phyloP scores from a whole-genome alignment of 1,139 yeast genomes.

The Casaregolazyma lundiana region DNA sequence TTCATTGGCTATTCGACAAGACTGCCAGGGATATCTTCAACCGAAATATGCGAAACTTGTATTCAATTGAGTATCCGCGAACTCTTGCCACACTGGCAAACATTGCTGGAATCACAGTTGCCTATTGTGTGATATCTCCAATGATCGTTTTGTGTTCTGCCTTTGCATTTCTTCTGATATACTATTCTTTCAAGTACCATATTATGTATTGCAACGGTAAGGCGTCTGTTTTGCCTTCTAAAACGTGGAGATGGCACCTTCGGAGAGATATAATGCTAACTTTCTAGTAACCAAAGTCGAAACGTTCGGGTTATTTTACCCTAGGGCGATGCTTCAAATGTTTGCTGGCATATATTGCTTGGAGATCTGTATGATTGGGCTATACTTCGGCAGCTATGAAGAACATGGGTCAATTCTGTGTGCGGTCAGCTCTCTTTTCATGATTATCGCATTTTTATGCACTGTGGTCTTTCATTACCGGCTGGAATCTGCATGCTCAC shows the following conservation, averaged over 20 bases:
- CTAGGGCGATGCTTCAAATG: constrained; percentile 67
- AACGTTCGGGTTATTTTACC: constrained; percentile 65
- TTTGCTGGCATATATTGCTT: constrained; percentile 76
- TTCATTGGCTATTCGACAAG: constrained; percentile 39
- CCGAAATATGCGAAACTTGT: constrained; percentile 38
- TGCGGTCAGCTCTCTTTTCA: constrained; percentile 19
- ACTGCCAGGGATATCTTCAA: constrained; percentile 15
- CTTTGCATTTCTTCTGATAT: constrained; percentile 52
- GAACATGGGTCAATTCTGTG: constrained; percentile 7
- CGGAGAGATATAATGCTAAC: constrained; percentile 1
- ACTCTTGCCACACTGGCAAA: constrained; percentile 50
- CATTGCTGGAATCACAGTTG: constrained; percentile 69
- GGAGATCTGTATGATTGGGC: constrained; percentile 71
- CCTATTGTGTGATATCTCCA: constrained; percentile 76
- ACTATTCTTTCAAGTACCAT: constrained; percentile 61
- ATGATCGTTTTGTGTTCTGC: constrained; percentile 60
- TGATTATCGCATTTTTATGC: constrained; percentile 12
- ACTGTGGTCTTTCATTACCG: constrained; percentile 17
- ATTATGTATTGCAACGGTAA: constrained; percentile 44
- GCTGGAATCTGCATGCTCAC: constrained; percentile 12
- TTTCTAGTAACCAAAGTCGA: constrained; percentile 46
- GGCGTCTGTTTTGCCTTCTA: not conserved
- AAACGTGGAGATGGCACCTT: not conserved
- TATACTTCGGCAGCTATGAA: constrained; percentile 54
- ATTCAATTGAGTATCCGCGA: constrained; percentile 80